Percentiles rank a stretch among this genome's conserved stretches.
phyloP scores from a whole-genome alignment of 768 basidiomycete species.

The Mrakia hoshinonis region DNA sequence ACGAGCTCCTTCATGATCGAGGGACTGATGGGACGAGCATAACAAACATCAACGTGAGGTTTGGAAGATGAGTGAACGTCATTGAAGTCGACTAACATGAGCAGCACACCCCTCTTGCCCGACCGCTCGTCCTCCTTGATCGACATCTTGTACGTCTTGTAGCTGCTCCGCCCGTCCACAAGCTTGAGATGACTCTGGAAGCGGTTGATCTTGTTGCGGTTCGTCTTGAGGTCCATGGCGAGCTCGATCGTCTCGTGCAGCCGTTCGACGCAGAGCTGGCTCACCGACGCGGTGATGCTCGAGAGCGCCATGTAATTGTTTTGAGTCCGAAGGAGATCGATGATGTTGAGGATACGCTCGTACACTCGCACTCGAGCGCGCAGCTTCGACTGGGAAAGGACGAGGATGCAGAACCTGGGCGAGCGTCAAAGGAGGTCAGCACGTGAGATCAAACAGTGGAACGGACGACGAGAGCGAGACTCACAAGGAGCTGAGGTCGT shows the following conservation, averaged over 20 bases:
- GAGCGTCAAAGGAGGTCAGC: slow-evolving; percentile 17
- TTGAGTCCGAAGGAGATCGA: slow-evolving; percentile 62
- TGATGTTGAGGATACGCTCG: slow-evolving; percentile 81
- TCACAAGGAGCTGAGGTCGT: slow-evolving; percentile 21
- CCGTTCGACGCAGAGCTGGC: slow-evolving; percentile 60
- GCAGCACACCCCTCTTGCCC: slow-evolving; percentile 78
- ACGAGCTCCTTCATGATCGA: slow-evolving; percentile 23
- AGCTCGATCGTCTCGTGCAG: slow-evolving; percentile 42
- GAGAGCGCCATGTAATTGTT: slow-evolving; percentile 93
- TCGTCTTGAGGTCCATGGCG: slow-evolving; percentile 50
- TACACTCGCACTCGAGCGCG: slow-evolving; percentile 68
- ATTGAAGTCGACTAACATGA: slow-evolving; percentile 40
- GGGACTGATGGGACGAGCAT: background rate
- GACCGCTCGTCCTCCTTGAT: slow-evolving; percentile 56
- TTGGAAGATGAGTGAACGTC: background rate
- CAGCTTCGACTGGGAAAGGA: slow-evolving; percentile 74
- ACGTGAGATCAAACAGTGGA: background rate
- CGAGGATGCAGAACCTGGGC: slow-evolving; percentile 76
- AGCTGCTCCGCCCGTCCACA: slow-evolving; percentile 68
- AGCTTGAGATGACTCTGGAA: slow-evolving; percentile 76
- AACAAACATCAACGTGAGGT: background rate
- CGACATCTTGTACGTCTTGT: slow-evolving; percentile 84
- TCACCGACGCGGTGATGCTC: slow-evolving; percentile 78
- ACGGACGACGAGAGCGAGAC: background rate
- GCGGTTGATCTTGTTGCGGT: slow-evolving; percentile 60